Conservation (phyloP, 768 basidiomycete species). For the Boletus speciosus region DNA sequence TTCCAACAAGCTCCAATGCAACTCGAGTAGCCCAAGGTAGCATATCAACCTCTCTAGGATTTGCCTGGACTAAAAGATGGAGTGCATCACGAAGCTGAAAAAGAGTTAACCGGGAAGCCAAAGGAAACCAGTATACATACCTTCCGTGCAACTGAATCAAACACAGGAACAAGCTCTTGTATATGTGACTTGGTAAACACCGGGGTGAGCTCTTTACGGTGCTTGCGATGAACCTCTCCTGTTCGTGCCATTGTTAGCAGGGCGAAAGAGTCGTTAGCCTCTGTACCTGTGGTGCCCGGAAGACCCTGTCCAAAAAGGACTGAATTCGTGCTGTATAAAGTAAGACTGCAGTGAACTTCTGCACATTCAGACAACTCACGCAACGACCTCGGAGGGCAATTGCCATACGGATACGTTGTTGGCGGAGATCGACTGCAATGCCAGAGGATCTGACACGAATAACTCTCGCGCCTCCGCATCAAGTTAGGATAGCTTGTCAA, state of each 20-base stretch:
- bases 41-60: background rate
- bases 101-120: background rate
- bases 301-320: slow-evolving; percentile 2
- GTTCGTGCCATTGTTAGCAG: background rate
- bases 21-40: slow-evolving; percentile 3
- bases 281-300: background rate
- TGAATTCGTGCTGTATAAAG: background rate
- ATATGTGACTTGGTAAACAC: slow-evolving; percentile 1
- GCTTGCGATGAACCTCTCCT: slow-evolving; percentile 2
- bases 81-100: slow-evolving; percentile 3
- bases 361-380: background rate
- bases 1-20: slow-evolving; percentile 1
- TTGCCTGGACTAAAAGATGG: background rate
- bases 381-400: background rate
- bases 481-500: background rate
- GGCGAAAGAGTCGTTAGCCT: background rate
- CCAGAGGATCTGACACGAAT: slow-evolving; percentile 1
- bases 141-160: background rate
- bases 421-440: slow-evolving; percentile 1
- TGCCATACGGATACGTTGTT: slow-evolving; percentile 1
- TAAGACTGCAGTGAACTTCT: background rate
- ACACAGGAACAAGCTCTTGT: background rate
- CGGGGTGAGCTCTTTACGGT: background rate
- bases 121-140: background rate
- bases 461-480: background rate